Evolutionary conservation across 768 basidiomycete genomes (phyloP), one percentile per base, ranked within the genome.

Genomic region (Boletus tomentosulus): DNA sequence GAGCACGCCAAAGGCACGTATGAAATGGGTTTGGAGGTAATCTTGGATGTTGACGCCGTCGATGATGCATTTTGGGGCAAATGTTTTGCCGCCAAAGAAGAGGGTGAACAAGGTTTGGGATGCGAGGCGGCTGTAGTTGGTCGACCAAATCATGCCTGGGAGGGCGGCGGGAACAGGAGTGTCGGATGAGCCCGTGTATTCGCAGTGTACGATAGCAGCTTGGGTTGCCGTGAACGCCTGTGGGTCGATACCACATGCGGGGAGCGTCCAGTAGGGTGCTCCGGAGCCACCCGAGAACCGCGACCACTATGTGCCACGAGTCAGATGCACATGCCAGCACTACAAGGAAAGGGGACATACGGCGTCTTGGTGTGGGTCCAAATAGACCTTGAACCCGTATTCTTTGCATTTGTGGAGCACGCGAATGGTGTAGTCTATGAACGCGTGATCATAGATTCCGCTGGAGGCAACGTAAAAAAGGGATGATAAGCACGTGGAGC

Each of bases 71-170:
- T 85, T 85, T 0, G 97, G 97, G 0, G 97, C 93, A 68, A 89
- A 98, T 39, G 85, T 83, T 8, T 83, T 79, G 1, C 94, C 94
- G 22, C 88, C 93, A 67, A 90, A 98, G 78, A 98, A 98, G 57
- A 99, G 80, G 7, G 96, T 93, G 74, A 96, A 96, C 50, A 97
- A 67, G 11, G 93, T 96, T 66, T 93, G 89, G 19, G 85, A 84
- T 48, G 87, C 82, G 28, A 98, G 84, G 16, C 89, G 90, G 39
- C 89, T 84, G 66, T 98, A 98, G 66, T 98, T 98, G 25, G 96
- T 98, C 7, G 86, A 84, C 97, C 97, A 99, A 56, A 93, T 82
- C 97, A 99, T 99, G 46, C 88, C 84, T 6, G 97, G 96, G 56
- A 93, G 78, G 0, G 80, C 67, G 3, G 82, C 77, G 0, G 96